A percentile compares a stretch with the other conserved stretches of the same genome.
Evolutionary conservation across 805 yeast species (phyloP).

Genomic region (Saccharomycopsis sp.): DNA sequence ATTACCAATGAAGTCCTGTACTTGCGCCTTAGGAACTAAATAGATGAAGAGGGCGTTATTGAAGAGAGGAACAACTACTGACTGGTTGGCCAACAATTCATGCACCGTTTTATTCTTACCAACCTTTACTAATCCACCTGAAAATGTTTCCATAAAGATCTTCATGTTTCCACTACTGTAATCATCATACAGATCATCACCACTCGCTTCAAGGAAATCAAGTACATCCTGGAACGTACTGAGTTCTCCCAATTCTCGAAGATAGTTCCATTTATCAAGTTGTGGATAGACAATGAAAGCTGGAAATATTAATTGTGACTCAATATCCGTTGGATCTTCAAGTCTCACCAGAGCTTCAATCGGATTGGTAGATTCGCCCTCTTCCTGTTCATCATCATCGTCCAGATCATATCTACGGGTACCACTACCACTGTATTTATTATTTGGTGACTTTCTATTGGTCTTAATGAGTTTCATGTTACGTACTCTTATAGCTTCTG

Average conservation of each 20-base stretch:
- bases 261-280: slow-evolving; percentile 74
- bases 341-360: slow-evolving; percentile 33
- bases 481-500: slow-evolving; percentile 57
- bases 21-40: slow-evolving; percentile 68
- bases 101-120: slow-evolving; percentile 70
- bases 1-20: slow-evolving; percentile 54
- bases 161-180: slow-evolving; percentile 56
- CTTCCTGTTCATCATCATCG: slow-evolving; percentile 27
- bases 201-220: slow-evolving; percentile 55
- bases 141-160: slow-evolving; percentile 71
- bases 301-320: slow-evolving; percentile 77
- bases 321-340: slow-evolving; percentile 60
- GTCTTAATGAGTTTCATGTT: slow-evolving; percentile 42
- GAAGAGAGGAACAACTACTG: slow-evolving; percentile 67
- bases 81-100: slow-evolving; percentile 53
- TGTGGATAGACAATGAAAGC: slow-evolving; percentile 78
- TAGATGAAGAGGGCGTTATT: slow-evolving; percentile 68
- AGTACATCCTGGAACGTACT: slow-evolving; percentile 60
- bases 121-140: slow-evolving; percentile 80
- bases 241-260: slow-evolving; percentile 69
- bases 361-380: not conserved
- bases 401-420: slow-evolving; percentile 24
- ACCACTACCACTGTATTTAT: not conserved
- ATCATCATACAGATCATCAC: slow-evolving; percentile 57
- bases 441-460: not conserved